Evolutionary conservation across 2,329 filamentous ascomycete species (phyloP).

Genomic region (Fusarium temperatum): DNA sequence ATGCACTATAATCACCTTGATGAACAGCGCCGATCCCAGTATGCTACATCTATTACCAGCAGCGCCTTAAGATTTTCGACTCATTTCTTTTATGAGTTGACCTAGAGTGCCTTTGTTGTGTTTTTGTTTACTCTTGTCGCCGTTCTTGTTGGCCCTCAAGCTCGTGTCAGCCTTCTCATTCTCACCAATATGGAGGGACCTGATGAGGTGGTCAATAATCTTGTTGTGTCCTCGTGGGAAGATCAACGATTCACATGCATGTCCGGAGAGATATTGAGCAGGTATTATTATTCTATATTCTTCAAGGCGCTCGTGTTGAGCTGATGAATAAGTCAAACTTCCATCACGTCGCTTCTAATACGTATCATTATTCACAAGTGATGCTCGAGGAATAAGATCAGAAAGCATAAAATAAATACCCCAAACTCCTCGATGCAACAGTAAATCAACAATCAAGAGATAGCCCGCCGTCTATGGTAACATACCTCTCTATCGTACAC

Average conservation of each 20-base stretch:
- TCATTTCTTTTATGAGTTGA: not conserved
- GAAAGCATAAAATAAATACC: not conserved
- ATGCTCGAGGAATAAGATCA: not conserved
- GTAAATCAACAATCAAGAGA: not conserved
- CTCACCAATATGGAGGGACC: not conserved
- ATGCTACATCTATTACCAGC: not conserved
- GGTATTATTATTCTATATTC: not conserved
- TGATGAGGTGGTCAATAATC: not conserved
- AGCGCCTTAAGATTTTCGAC: not conserved
- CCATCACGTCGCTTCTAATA: not conserved
- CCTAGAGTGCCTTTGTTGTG: too few species aligned
- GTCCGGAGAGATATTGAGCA: not conserved
- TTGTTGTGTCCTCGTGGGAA: not conserved
- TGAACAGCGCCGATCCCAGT: not conserved
- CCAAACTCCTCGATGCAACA: not conserved
- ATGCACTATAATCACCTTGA: not conserved
- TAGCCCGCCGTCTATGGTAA: not conserved
- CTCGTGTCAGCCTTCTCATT: not conserved
- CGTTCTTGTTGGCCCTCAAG: not conserved
- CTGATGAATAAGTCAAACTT: not conserved
- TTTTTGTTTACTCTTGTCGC: not conserved
- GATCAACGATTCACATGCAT: not conserved
- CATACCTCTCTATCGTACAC: not conserved
- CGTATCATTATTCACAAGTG: not conserved
- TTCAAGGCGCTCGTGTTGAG: not conserved